These are phyloP conservation scores for Trichothecium sympodiale DNA, from an alignment of 2,329 filamentous ascomycete genomes.

Conservation along the genomic window DNA sequence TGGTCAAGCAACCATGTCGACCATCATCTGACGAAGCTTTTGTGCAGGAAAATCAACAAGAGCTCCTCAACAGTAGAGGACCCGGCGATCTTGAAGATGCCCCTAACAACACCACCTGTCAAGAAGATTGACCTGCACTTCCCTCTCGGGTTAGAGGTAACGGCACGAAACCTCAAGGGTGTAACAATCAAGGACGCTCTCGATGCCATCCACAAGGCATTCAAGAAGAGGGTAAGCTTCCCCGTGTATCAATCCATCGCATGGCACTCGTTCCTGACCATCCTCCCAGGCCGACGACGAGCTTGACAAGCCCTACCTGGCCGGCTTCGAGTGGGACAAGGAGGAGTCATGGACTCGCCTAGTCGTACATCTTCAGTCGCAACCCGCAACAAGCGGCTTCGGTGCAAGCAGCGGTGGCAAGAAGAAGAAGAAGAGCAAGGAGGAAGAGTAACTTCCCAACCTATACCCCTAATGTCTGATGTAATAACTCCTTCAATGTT, in stretches of 20 bases:
- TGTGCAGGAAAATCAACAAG: constrained; percentile 80
- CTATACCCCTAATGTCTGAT: constrained; percentile 21
- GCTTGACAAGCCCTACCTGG: constrained; percentile 74
- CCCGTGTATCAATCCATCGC: background rate
- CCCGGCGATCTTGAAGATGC: constrained; percentile 70
- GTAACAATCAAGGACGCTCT: constrained; percentile 96
- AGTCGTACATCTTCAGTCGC: constrained; percentile 73
- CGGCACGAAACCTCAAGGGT: constrained; percentile 82
- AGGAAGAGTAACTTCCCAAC: constrained; percentile 19
- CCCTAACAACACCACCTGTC: constrained; percentile 68
- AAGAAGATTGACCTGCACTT: constrained; percentile 94
- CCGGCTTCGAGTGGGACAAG: constrained; percentile 93
- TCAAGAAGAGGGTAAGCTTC: constrained; percentile 79
- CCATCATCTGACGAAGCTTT: background rate
- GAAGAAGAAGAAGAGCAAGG: constrained; percentile 65
- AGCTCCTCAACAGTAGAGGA: constrained; percentile 71
- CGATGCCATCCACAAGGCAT: constrained; percentile 91
- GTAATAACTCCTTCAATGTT: constrained; percentile 26
- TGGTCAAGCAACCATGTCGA: background rate
- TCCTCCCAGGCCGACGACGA: constrained; percentile 88
- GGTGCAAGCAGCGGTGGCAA: constrained; percentile 39
- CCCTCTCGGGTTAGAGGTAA: constrained; percentile 76
- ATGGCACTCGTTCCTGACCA: constrained; percentile 3
- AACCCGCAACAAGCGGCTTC: constrained; percentile 41
- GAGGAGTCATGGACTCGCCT: constrained; percentile 84